Percentiles rank a stretch among this genome's conserved stretches.
Evolutionary conservation across 2,329 filamentous ascomycete species (phyloP).

Genomic region (Pochonia chlamydosporia): DNA sequence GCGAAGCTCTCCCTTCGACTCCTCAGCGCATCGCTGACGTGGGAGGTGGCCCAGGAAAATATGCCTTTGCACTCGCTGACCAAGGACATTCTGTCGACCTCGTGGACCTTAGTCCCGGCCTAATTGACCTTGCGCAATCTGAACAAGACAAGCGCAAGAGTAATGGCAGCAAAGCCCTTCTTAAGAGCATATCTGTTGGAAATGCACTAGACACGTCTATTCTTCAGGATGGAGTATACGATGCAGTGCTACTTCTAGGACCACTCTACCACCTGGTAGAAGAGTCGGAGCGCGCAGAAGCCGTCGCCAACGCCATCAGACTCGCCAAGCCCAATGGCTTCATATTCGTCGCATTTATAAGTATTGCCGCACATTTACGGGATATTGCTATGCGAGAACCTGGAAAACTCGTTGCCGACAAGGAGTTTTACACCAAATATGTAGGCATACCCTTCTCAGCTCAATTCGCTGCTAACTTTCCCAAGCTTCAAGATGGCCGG

Average conservation of each 20-base stretch:
- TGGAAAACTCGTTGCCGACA: not conserved
- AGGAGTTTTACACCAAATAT: slow-evolving; percentile 7
- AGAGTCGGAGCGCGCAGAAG: slow-evolving; percentile 4
- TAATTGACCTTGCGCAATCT: slow-evolving; percentile 4
- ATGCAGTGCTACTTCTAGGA: slow-evolving; percentile 9
- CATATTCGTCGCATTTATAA: slow-evolving; percentile 7
- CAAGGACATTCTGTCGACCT: slow-evolving; percentile 12
- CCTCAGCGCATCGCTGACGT: slow-evolving; percentile 7
- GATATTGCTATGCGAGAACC: slow-evolving; percentile 9
- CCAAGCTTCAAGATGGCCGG: slow-evolving; percentile 4
- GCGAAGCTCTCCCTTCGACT: no score
- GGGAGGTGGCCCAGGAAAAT: slow-evolving; percentile 10
- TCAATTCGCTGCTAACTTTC: not conserved
- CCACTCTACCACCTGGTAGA: slow-evolving; percentile 9
- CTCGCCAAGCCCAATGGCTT: slow-evolving; percentile 4
- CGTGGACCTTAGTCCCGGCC: slow-evolving; percentile 10
- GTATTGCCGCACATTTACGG: slow-evolving; percentile 6
- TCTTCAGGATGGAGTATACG: slow-evolving; percentile 2
- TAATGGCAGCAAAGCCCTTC: not conserved
- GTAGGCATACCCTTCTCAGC: not conserved
- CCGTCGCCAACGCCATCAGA: slow-evolving; percentile 5
- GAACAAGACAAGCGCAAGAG: slow-evolving; percentile 3
- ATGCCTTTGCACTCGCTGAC: slow-evolving; percentile 12
- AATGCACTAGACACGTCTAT: slow-evolving; percentile 3
- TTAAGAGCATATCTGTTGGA: slow-evolving; percentile 6